These are phyloP conservation scores for Podospora fimiseda DNA, from an alignment of 495 filamentous ascomycete species.

Conservation along the genomic window DNA sequence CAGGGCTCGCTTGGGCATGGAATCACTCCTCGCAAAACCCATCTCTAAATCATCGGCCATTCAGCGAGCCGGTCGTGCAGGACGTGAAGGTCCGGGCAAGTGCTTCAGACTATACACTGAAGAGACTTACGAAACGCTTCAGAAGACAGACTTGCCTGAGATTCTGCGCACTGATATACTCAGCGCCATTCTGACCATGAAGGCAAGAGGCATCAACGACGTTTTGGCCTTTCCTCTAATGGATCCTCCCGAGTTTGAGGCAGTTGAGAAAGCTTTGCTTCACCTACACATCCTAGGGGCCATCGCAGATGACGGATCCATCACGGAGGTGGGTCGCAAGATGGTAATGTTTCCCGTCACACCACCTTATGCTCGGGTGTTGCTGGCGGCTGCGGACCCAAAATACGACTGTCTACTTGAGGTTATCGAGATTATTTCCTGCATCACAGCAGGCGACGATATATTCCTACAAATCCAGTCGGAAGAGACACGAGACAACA, in stretches of 20 bases:
- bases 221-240: slow-evolving; percentile 80
- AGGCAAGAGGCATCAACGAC: slow-evolving; percentile 80
- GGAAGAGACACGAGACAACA: slow-evolving; percentile 75
- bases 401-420: slow-evolving; percentile 68
- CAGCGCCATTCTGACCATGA: slow-evolving; percentile 85
- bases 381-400: slow-evolving; percentile 70
- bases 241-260: slow-evolving; percentile 68
- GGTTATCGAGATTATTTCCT: slow-evolving; percentile 86
- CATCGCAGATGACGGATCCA: slow-evolving; percentile 61
- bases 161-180: slow-evolving; percentile 86
- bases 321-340: slow-evolving; percentile 66
- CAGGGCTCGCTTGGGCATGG: slow-evolving; percentile 74
- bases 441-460: slow-evolving; percentile 76
- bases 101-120: slow-evolving; percentile 90
- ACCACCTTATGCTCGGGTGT: slow-evolving; percentile 71
- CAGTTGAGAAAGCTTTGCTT: slow-evolving; percentile 75
- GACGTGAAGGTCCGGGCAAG: slow-evolving; percentile 83
- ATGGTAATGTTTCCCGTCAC: slow-evolving; percentile 80
- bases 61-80: slow-evolving; percentile 86
- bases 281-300: slow-evolving; percentile 75
- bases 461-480: slow-evolving; percentile 75
- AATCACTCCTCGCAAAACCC: slow-evolving; percentile 83
- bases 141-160: slow-evolving; percentile 74
- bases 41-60: slow-evolving; percentile 92
- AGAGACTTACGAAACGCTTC: slow-evolving; percentile 60